Base-by-base conservation (phyloP, 805 yeast species). In the Cyberlindnera maritima region DNA sequence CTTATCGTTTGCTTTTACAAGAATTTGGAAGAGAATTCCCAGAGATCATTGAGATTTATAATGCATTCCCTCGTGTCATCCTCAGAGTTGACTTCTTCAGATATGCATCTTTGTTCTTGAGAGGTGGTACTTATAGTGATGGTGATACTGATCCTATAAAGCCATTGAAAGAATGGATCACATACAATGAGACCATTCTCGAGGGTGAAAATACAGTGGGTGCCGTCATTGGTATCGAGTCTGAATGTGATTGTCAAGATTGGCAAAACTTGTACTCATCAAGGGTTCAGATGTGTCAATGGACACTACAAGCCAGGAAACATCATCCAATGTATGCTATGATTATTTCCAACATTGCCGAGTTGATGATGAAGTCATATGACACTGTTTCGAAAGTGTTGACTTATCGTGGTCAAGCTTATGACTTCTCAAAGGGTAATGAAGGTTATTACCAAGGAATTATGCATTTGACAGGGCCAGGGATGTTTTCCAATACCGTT, bases 121-220 rank as follows among this genome's bases (percentile, higher is more conserved):
- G 66, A 39, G 86, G 86, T 39, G 86, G 86, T n/a, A 72, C 77
- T 12, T 81, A 81, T 56, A 75, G 83, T 3, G 85, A 81, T 58
- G 76, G 80, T 31, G 86, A 81, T 58, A 80, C 85, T 0, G 68
- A 17, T 7, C 44, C 48, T 65, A 48, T 75, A 43, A 79, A 73
- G 48, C 83, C 83, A 1, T 71, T 79, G 41, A 78, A 79, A 8
- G 73, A 77, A 42, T 80, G 85, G 86, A 74, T 78, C 43, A 81
- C 80, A 14, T 55, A 37, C 25, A 50, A 52, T 28, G 54, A 50
- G 8, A 47, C 52, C 6, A 34, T 52, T 5, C 44, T 32, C 20
- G 56, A 49, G 1, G 29, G 45, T 3, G 43, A 34, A 2, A 52
- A 76, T n/a, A 57, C 69, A 15, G 68, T 80, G 41, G 85, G 85